Evolutionary conservation across 2,329 filamentous ascomycete species (phyloP).

Genomic region (Alternaria panax): DNA sequence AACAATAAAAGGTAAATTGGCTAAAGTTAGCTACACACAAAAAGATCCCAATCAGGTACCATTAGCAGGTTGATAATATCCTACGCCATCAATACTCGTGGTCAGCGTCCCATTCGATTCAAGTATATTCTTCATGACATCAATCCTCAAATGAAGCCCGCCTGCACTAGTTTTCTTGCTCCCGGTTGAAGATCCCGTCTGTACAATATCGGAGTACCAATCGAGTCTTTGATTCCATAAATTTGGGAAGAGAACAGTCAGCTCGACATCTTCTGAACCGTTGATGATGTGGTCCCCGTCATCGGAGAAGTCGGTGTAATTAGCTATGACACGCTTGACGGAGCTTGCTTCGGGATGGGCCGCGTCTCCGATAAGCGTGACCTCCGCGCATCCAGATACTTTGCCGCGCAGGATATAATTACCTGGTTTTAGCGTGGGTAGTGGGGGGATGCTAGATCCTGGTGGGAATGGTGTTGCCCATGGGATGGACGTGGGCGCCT

Average conservation of each 20-base stretch:
- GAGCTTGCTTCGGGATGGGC: background rate
- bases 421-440: background rate
- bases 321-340: slow-evolving; percentile 42
- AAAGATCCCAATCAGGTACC: slow-evolving; percentile 22
- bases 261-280: slow-evolving; percentile 49
- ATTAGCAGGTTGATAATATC: slow-evolving; percentile 52
- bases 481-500: slow-evolving; percentile 41
- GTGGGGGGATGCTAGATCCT: slow-evolving; percentile 4
- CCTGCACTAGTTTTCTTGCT: slow-evolving; percentile 52
- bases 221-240: slow-evolving; percentile 39
- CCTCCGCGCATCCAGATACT: slow-evolving; percentile 21
- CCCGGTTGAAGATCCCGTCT: slow-evolving; percentile 38
- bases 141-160: slow-evolving; percentile 52
- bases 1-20: background rate
- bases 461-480: slow-evolving; percentile 48
- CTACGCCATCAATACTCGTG: slow-evolving; percentile 48
- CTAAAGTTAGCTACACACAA: background rate
- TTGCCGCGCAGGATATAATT: slow-evolving; percentile 22
- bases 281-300: slow-evolving; percentile 43
- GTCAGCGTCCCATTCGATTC: slow-evolving; percentile 53
- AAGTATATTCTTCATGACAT: slow-evolving; percentile 52
- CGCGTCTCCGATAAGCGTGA: slow-evolving; percentile 14
- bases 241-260: slow-evolving; percentile 10
- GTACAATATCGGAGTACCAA: slow-evolving; percentile 52
- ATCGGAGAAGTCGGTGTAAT: slow-evolving; percentile 51